Percentiles rank a stretch among this genome's conserved stretches.
Conservation (phyloP, 257 asterid species). For the Capsicum baccatum region DNA sequence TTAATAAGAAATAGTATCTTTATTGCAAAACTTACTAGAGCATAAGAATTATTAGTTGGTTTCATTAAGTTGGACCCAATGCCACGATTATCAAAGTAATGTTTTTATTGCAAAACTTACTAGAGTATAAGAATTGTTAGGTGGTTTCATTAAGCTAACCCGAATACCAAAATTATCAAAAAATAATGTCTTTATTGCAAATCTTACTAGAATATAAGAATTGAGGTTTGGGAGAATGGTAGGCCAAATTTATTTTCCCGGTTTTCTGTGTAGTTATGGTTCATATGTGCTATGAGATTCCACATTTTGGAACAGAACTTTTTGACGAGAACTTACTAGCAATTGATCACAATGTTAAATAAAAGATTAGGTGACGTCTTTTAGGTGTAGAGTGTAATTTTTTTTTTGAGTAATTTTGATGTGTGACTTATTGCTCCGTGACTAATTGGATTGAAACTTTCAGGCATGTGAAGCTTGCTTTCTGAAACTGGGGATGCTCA, state of each 20-base stretch:
- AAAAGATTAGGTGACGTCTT: not conserved
- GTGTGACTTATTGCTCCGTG: constrained; percentile 27
- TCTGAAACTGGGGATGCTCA: constrained; percentile 52
- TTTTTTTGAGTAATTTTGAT: constrained; percentile 7
- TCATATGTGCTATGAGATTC: constrained; percentile 11
- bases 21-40: no score
- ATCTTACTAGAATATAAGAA: no score
- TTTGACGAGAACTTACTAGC: not conserved
- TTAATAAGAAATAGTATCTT: no score
- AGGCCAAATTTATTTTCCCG: not conserved
- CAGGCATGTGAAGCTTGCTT: constrained; percentile 37
- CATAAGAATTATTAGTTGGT: no score
- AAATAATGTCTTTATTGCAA: no score
- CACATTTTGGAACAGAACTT: not conserved
- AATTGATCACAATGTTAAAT: not conserved
- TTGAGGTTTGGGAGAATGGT: not conserved
- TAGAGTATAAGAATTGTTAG: no score
- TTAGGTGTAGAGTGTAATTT: constrained; percentile 12
- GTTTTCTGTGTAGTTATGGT: not conserved
- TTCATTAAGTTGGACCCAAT: no score
- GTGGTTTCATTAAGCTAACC: no score
- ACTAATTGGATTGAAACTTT: constrained; percentile 34
- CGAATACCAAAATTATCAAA: no score
- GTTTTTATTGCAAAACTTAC: no score
- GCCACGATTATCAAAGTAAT: no score